These are phyloP conservation scores for Arabidopsis lyrata DNA, from an alignment of 441 rosid species.

Conservation along the genomic window DNA sequence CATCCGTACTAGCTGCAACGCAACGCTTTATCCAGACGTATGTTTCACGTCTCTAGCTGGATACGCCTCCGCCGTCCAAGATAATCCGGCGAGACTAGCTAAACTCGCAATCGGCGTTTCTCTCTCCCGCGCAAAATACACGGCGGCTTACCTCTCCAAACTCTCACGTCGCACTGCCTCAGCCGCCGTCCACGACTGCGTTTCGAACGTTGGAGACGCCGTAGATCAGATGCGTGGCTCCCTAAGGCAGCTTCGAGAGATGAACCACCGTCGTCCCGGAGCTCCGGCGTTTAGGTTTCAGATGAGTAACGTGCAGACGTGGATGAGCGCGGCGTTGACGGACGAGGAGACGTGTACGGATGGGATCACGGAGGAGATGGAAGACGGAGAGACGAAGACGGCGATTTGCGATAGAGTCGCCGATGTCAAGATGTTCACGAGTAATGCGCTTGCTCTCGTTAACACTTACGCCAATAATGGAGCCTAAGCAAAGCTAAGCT, in stretches of 20 bases:
- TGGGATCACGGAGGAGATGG: constrained; percentile 70
- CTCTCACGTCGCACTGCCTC: constrained; percentile 66
- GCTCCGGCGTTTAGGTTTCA: constrained; percentile 59
- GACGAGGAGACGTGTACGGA: constrained; percentile 90
- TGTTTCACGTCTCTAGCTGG: constrained; percentile 71
- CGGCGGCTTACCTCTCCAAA: constrained; percentile 61
- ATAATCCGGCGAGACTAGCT: constrained; percentile 69
- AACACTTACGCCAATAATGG: constrained; percentile 61
- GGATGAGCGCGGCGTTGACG: constrained; percentile 97
- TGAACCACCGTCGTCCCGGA: constrained; percentile 50
- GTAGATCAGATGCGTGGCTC: constrained; percentile 84
- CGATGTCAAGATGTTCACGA: constrained; percentile 63
- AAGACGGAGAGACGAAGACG: constrained; percentile 54
- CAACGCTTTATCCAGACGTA: constrained; percentile 79
- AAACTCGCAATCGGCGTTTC: constrained; percentile 66
- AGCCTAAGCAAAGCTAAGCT: constrained; percentile 26
- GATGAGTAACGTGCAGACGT: constrained; percentile 88
- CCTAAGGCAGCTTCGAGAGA: constrained; percentile 69
- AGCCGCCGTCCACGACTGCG: constrained; percentile 84
- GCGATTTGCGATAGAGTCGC: constrained; percentile 51
- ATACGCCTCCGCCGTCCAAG: constrained; percentile 61
- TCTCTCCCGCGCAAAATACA: constrained; percentile 55
- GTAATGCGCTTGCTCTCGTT: constrained; percentile 83
- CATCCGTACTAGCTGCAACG: constrained; percentile 77
- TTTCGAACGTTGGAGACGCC: constrained; percentile 81